Percentiles rank a stretch among this genome's conserved stretches.
These are phyloP conservation scores for Ophiostoma triangulosporum DNA, from an alignment of 2,329 filamentous ascomycete genomes.

Conservation along the genomic window DNA sequence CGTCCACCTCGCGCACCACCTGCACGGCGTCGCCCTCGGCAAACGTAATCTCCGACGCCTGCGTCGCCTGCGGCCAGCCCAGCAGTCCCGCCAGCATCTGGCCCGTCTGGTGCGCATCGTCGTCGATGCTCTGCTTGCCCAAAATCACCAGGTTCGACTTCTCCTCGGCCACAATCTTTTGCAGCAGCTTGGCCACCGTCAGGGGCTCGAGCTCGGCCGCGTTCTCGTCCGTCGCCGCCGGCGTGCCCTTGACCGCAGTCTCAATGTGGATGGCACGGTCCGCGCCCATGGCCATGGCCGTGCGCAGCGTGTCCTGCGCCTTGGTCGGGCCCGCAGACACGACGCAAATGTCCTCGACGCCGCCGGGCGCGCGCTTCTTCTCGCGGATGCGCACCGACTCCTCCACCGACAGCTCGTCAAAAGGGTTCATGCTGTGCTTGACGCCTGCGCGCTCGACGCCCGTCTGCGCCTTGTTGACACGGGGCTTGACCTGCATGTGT, in stretches of 20 bases:
- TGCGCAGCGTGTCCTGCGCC: slow-evolving; percentile 76
- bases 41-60: slow-evolving; percentile 75
- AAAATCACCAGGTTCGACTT: slow-evolving; percentile 84
- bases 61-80: slow-evolving; percentile 88
- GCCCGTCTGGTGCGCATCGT: slow-evolving; percentile 88
- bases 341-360: slow-evolving; percentile 84
- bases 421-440: slow-evolving; percentile 98
- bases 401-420: slow-evolving; percentile 96
- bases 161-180: slow-evolving; percentile 67
- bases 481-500: slow-evolving; percentile 45
- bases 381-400: slow-evolving; percentile 92
- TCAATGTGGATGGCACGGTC: slow-evolving; percentile 87
- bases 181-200: slow-evolving; percentile 80
- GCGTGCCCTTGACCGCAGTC: slow-evolving; percentile 28
- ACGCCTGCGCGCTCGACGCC: slow-evolving; percentile 85
- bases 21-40: slow-evolving; percentile 53
- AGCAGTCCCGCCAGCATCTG: slow-evolving; percentile 93
- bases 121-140: slow-evolving; percentile 97
- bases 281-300: slow-evolving; percentile 97
- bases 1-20: slow-evolving; percentile 88
- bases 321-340: slow-evolving; percentile 82
- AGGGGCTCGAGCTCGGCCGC: slow-evolving; percentile 73
- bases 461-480: slow-evolving; percentile 60
- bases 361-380: slow-evolving; percentile 55
- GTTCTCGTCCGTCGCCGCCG: slow-evolving; percentile 52